Evolutionary conservation across 139 green algal genomes (phyloP).

Genomic region (Tetradesmus lagerheimii): DNA sequence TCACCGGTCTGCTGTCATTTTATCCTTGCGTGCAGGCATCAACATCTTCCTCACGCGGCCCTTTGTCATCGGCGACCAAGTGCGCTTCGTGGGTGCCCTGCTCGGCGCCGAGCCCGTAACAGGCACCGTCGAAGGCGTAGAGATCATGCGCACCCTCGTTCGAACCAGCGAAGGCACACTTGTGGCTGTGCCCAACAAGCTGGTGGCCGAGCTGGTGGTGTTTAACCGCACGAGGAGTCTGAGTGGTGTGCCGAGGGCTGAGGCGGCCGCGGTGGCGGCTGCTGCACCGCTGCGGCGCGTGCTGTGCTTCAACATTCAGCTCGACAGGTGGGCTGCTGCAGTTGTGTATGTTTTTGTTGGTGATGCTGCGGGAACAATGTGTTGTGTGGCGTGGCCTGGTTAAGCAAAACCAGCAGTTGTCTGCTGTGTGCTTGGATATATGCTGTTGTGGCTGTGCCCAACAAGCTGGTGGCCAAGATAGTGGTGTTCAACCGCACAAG

Average conservation of each 20-base stretch:
- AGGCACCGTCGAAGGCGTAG: conserved; percentile 68
- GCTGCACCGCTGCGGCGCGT: conserved; percentile 8
- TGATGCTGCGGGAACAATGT: too few species aligned
- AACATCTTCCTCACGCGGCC: conserved; percentile 56
- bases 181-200: conserved; percentile 12
- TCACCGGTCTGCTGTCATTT: too few species aligned
- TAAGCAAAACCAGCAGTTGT: too few species aligned
- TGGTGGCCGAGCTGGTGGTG: conserved; percentile 1
- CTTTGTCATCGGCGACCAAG: conserved; percentile 34
- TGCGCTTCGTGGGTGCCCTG: conserved; percentile 51
- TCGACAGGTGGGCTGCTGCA: too few species aligned
- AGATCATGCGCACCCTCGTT: conserved; percentile 29
- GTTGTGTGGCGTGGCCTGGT: too few species aligned
- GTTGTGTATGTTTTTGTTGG: too few species aligned
- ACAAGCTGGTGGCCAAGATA: too few species aligned
- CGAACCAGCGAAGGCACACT: conserved; percentile 7
- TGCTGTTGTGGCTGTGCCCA: conserved; percentile 14
- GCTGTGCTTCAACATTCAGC: conserved; percentile 34
- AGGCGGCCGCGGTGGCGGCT: not conserved
- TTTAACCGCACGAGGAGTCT: conserved; percentile 4
- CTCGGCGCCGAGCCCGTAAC: conserved; percentile 74
- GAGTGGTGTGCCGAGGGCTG: not conserved
- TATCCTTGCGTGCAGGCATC: conserved; percentile 31
- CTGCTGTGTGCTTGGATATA: too few species aligned
- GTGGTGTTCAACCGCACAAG: too few species aligned